Evolutionary conservation across 2,329 filamentous ascomycete species (phyloP).

Genomic region (Venturia effusa): DNA sequence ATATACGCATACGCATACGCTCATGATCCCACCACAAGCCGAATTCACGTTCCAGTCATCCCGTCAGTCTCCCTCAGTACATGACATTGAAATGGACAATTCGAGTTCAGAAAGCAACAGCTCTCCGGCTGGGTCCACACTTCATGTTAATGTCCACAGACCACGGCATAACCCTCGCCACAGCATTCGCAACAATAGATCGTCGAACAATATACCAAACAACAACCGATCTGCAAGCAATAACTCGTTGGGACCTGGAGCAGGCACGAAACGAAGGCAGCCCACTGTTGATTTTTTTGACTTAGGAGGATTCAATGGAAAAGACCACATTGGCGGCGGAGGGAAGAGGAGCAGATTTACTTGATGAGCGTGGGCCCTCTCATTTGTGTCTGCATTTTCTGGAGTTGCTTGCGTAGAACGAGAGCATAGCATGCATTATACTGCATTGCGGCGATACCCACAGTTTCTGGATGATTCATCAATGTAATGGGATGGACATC

Average conservation of each 20-base stretch:
- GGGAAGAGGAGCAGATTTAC: conserved; percentile 28
- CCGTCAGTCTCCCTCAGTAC: conserved; percentile 44
- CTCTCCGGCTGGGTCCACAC: conserved; percentile 20
- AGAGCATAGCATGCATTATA: background rate
- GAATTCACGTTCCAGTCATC: conserved; percentile 60
- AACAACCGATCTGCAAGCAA: conserved; percentile 18
- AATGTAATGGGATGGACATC: background rate
- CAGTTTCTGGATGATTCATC: background rate
- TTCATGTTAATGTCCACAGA: conserved; percentile 10
- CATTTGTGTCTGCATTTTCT: background rate
- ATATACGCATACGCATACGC: conserved; percentile 14
- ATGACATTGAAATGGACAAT: conserved; percentile 47
- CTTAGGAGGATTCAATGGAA: conserved; percentile 47
- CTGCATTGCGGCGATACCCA: conserved; percentile 3
- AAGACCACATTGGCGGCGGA: conserved; percentile 47
- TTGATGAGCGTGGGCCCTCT: conserved; percentile 12
- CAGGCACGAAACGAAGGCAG: conserved; percentile 62
- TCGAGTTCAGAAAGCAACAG: conserved; percentile 27
- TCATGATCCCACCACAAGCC: conserved; percentile 21
- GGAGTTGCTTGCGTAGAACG: background rate
- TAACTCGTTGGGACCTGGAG: conserved; percentile 46
- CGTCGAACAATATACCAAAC: background rate
- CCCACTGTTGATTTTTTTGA: conserved; percentile 69
- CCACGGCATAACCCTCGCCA: conserved; percentile 11
- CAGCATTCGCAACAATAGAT: conserved; percentile 14